These are phyloP conservation scores for Marsdenia floribunda DNA, from an alignment of 257 asterid genomes.

Conservation along the genomic window DNA sequence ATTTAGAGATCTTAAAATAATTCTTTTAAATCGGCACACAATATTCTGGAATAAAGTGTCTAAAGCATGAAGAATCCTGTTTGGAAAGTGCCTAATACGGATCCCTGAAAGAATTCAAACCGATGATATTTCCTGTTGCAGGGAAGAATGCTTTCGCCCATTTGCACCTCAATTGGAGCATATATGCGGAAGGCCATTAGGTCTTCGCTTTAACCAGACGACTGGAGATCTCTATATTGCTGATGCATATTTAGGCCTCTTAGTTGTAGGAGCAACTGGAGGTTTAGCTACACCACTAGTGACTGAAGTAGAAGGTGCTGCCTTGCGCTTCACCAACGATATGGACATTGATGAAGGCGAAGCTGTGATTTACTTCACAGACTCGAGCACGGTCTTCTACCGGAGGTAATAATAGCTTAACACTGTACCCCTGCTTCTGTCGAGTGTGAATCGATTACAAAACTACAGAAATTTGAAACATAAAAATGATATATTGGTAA, in stretches of 20 bases:
- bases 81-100: too few species aligned
- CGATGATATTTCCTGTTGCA: constrained; percentile 10
- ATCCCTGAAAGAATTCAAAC: neutral
- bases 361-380: constrained; percentile 58
- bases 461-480: neutral
- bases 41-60: too few species aligned
- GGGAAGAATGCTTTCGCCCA: constrained; percentile 47
- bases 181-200: constrained; percentile 71
- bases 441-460: neutral
- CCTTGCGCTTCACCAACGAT: constrained; percentile 56
- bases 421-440: neutral
- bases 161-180: constrained; percentile 62
- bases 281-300: constrained; percentile 49
- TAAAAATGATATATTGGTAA: neutral
- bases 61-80: too few species aligned
- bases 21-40: too few species aligned
- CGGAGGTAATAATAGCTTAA: constrained; percentile 37
- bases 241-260: constrained; percentile 72
- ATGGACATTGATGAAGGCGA: constrained; percentile 61
- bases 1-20: too few species aligned
- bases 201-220: constrained; percentile 46
- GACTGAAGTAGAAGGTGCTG: constrained; percentile 51
- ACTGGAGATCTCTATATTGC: constrained; percentile 67
- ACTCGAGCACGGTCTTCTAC: constrained; percentile 48
- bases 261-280: constrained; percentile 57